A percentile compares a stretch with the other conserved stretches of the same genome.
Evolutionary conservation across 169 alveolate genomes (phyloP).

Genomic region (Plasmodium relictum): DNA sequence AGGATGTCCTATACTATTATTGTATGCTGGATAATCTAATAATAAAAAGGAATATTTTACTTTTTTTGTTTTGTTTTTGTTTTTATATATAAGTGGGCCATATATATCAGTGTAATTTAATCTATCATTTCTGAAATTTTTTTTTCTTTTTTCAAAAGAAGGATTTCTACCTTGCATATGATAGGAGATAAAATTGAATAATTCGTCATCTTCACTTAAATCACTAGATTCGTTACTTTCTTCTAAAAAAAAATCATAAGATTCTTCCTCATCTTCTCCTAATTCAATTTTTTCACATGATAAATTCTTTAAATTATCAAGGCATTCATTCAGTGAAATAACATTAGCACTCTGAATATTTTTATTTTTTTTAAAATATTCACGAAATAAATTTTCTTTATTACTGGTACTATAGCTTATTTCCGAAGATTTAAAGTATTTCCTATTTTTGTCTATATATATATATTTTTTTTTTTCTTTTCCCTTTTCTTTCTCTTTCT

Average conservation of each 20-base stretch:
- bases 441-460: neutral
- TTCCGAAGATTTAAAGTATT: neutral
- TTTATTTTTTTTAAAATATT: no score
- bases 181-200: constrained; percentile 57
- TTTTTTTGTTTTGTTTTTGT: constrained; percentile 9
- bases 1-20: constrained; percentile 74
- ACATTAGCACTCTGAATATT: no score
- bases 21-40: constrained; percentile 67
- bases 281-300: neutral
- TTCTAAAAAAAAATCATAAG: constrained; percentile 53
- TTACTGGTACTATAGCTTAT: no score
- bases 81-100: constrained; percentile 66
- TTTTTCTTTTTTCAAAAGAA: constrained; percentile 50
- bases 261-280: neutral
- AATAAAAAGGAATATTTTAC: constrained; percentile 49
- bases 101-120: constrained; percentile 65
- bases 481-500: neutral
- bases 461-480: neutral
- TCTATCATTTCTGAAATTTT: constrained; percentile 15
- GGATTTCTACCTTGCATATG: constrained; percentile 78
- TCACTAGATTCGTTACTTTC: constrained; percentile 34
- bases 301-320: neutral
- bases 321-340: no score
- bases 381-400: no score
- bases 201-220: constrained; percentile 15